These are phyloP conservation scores for Ogataea hybrid DNA, from an alignment of 1,139 yeast species.

Conservation along the genomic window DNA sequence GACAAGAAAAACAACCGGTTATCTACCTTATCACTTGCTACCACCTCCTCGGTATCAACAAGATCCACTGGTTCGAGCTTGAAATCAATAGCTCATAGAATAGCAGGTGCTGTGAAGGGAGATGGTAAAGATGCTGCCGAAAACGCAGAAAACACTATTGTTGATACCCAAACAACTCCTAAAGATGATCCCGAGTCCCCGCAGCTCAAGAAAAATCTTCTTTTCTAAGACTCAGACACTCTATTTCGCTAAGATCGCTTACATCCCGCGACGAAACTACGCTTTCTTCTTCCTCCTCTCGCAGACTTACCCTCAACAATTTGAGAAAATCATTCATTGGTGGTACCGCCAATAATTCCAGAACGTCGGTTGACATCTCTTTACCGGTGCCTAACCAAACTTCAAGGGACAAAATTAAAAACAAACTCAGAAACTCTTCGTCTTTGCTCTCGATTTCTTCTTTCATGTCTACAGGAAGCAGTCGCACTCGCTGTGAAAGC, in stretches of 20 bases:
- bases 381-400: conserved; percentile 55
- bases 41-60: conserved; percentile 18
- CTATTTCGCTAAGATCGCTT: conserved; percentile 28
- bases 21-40: conserved; percentile 18
- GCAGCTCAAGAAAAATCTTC: conserved; percentile 21
- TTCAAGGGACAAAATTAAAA: conserved; percentile 52
- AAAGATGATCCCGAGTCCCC: not conserved
- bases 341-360: conserved; percentile 2
- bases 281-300: conserved; percentile 10
- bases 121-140: conserved; percentile 1
- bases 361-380: conserved; percentile 43
- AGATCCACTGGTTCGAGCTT: conserved; percentile 23
- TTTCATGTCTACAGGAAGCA: conserved; percentile 28
- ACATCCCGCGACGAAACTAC: conserved; percentile 13
- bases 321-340: conserved; percentile 14
- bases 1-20: conserved; percentile 7
- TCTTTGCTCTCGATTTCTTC: conserved; percentile 42
- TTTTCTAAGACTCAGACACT: conserved; percentile 23
- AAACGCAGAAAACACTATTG: not conserved
- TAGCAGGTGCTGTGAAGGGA: conserved; percentile 26
- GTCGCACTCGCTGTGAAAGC: conserved; percentile 10
- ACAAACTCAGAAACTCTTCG: conserved; percentile 50
- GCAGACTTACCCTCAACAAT: conserved; percentile 9
- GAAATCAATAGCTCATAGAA: conserved; percentile 30
- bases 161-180: not conserved